Evolutionary conservation across 1,284 basidiomycete genomes (phyloP), one percentile per base, ranked within the genome.

Genomic region (Retiboletus flavoniger): DNA sequence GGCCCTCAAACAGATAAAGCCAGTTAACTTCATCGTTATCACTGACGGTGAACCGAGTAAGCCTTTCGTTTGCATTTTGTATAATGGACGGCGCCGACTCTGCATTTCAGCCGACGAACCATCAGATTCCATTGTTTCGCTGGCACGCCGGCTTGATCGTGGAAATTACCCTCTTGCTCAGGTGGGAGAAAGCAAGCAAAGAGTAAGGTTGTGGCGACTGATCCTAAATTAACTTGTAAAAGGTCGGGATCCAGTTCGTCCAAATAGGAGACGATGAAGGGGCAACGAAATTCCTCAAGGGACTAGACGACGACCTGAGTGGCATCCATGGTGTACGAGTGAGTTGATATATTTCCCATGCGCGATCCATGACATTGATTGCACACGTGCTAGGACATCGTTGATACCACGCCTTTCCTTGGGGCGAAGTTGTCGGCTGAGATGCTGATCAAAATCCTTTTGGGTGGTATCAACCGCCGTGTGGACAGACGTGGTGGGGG

Each of bases 181-280:
- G 70, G 80, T 82, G 13, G 62, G 60, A 13, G 19, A 13, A 29
- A 28, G 38, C 14, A 6, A 16, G 1, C 10, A 16, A 9, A 17
- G 11, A 34, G 17, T 19, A 8, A 39, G 6, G 28, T 32, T 17
- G 7, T 16, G 24, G 28, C 2, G 7, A 36, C 53, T 58, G 29
- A 71, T 16, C 2, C 2, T 11, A n/a, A 10, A 5, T 34, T 32
- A 26, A 4, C 19, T 38, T 19, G 10, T 35, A 1, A 16, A 24
- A 83, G 74, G 67, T 81, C 24, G 78, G 81, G 3, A 79, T 87
- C 31, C 83, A 84, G 55, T 85, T 87, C 54, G 77, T 87, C 10
- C 84, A 87, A 58, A 76, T 85, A 40, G 83, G 84, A 3, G 60
- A 75, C 47, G 73, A 74, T 51, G 58, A 56, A 1, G 59, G 61